A percentile compares a stretch with the other conserved stretches of the same genome.
These are phyloP conservation scores for Chondrus crispus DNA, from an alignment of 23 red algal species.

Conservation along the genomic window DNA sequence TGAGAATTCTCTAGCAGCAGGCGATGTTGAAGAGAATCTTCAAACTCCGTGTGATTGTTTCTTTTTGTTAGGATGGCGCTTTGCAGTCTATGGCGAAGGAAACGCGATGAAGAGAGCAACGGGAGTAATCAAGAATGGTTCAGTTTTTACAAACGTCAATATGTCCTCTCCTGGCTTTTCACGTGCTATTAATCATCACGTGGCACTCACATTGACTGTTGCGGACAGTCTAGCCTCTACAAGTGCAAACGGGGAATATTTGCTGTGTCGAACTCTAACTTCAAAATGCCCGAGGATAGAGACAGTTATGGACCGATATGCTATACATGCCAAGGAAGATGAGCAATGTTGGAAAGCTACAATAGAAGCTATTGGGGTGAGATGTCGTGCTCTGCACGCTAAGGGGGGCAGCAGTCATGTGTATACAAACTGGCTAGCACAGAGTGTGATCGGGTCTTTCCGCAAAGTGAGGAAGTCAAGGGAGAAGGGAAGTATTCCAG, in stretches of 20 bases:
- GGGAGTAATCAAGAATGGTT: conserved; percentile 21
- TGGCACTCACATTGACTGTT: conserved; percentile 7
- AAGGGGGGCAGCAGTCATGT: neutral
- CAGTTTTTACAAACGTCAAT: neutral
- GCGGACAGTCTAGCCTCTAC: neutral
- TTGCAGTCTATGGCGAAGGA: conserved; percentile 1
- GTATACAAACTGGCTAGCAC: conserved; percentile 27
- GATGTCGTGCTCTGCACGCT: neutral
- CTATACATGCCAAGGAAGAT: neutral
- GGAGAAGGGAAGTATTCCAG: neutral
- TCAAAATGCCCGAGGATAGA: neutral
- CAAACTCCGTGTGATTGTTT: conserved; percentile 20
- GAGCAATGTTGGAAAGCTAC: neutral
- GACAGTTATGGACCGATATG: neutral
- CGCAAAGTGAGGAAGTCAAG: neutral
- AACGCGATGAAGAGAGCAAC: conserved; percentile 45
- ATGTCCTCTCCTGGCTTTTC: neutral
- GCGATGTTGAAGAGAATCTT: neutral
- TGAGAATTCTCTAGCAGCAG: neutral
- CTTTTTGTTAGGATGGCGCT: conserved; percentile 33
- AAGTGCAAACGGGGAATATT: conserved; percentile 26
- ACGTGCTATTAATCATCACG: conserved; percentile 17
- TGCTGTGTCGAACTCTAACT: conserved; percentile 34
- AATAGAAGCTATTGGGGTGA: conserved; percentile 5
- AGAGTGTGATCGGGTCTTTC: neutral